These are phyloP conservation scores for Boletus reticuloceps DNA, from an alignment of 768 basidiomycete genomes.

Conservation along the genomic window DNA sequence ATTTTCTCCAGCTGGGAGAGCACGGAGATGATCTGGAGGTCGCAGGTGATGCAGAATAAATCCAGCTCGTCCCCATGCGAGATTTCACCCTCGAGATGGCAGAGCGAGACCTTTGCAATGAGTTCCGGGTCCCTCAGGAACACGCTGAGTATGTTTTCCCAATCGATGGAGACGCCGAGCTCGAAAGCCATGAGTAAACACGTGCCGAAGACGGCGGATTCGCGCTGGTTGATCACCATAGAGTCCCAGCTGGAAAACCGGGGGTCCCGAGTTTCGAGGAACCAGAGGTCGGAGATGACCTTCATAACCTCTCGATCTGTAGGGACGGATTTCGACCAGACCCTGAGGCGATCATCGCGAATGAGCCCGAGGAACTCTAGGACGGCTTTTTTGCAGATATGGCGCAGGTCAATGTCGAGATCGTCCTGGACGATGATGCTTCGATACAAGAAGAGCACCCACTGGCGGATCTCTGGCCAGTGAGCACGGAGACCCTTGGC, in stretches of 20 bases:
- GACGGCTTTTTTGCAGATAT: slow-evolving; percentile 22
- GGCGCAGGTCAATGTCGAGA: slow-evolving; percentile 8
- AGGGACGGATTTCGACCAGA: slow-evolving; percentile 23
- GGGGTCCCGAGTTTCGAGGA: slow-evolving; percentile 21
- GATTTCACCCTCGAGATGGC: slow-evolving; percentile 26
- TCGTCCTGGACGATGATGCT: slow-evolving; percentile 8
- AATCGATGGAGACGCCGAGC: slow-evolving; percentile 14
- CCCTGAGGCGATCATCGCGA: slow-evolving; percentile 21
- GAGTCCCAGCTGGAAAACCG: slow-evolving; percentile 21
- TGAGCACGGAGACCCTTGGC: slow-evolving; percentile 9
- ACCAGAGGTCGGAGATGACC: slow-evolving; percentile 28
- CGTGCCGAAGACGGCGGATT: slow-evolving; percentile 28
- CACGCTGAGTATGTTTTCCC: slow-evolving; percentile 18
- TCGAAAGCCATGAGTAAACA: slow-evolving; percentile 28
- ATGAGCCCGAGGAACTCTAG: slow-evolving; percentile 27
- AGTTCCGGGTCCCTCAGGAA: slow-evolving; percentile 18
- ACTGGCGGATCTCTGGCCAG: slow-evolving; percentile 27
- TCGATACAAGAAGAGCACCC: slow-evolving; percentile 24
- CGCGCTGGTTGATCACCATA: slow-evolving; percentile 16
- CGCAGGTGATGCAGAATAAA: slow-evolving; percentile 26
- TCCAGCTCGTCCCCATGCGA: slow-evolving; percentile 15
- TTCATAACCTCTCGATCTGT: slow-evolving; percentile 25
- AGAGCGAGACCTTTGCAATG: slow-evolving; percentile 19
- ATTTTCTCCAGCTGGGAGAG: slow-evolving; percentile 18
- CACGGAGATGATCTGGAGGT: slow-evolving; percentile 25